Percentiles rank a stretch among this genome's conserved stretches.
Evolutionary conservation across 148 eudicot genomes (phyloP).

Genomic region (Dianthus caryophyllus): DNA sequence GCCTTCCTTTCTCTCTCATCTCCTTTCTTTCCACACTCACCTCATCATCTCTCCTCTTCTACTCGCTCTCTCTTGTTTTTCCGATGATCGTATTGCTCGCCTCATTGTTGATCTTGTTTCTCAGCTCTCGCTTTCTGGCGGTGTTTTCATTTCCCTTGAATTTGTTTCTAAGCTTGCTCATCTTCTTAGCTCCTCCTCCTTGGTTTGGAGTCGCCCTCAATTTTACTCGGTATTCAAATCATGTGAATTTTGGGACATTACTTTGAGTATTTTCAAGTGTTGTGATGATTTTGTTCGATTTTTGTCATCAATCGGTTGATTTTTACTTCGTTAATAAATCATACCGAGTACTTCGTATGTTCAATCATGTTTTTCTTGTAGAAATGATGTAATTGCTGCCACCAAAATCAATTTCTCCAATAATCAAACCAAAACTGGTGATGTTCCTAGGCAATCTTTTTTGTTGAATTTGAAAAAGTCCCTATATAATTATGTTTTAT

Average conservation of each 20-base stretch:
- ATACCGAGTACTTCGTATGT: too few relatives aligned
- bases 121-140: constrained; percentile 35
- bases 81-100: constrained; percentile 59
- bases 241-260: background rate
- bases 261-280: background rate
- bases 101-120: constrained; percentile 44
- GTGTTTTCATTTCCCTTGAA: constrained; percentile 39
- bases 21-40: constrained; percentile 58
- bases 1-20: constrained; percentile 44
- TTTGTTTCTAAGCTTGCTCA: constrained; percentile 51
- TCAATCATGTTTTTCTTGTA: too few relatives aligned
- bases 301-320: too few relatives aligned
- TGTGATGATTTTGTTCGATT: background rate
- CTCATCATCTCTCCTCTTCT: constrained; percentile 68
- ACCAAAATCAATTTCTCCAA: too few relatives aligned
- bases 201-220: constrained; percentile 75
- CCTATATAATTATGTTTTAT: too few relatives aligned
- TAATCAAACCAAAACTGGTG: too few relatives aligned
- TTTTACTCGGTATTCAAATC: constrained; percentile 42
- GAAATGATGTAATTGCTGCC: too few relatives aligned
- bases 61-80: constrained; percentile 36
- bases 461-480: too few relatives aligned
- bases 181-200: constrained; percentile 36
- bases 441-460: too few relatives aligned
- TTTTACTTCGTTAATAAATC: too few relatives aligned